These are phyloP conservation scores for Ascobolus immersus DNA, from an alignment of 495 filamentous ascomycete species.

Conservation along the genomic window DNA sequence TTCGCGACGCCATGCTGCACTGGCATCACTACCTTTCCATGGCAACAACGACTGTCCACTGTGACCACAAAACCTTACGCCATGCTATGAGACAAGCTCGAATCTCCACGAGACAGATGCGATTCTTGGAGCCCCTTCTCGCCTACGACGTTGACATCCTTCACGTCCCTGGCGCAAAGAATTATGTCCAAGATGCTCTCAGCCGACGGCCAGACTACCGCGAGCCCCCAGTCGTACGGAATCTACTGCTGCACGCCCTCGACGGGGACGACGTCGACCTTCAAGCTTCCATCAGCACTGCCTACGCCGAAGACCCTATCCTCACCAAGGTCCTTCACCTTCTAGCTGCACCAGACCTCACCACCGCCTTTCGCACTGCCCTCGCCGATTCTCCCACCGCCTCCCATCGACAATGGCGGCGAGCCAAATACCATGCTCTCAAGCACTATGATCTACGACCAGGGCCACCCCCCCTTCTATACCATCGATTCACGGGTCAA, in stretches of 20 bases:
- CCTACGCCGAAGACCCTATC: no score
- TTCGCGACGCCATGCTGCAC: background rate
- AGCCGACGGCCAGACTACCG: conserved; percentile 1
- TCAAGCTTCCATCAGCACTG: no score
- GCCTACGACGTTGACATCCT: background rate
- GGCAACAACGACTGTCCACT: background rate
- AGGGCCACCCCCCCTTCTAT: no score
- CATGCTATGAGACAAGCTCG: background rate
- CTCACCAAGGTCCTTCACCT: no score
- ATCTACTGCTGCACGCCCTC: background rate
- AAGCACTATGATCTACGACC: no score
- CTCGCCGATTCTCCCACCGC: no score
- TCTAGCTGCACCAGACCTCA: no score
- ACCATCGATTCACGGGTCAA: no score
- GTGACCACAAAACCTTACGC: background rate
- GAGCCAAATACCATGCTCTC: no score
- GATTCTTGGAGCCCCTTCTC: background rate
- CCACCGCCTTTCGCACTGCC: no score
- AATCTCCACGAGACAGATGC: background rate
- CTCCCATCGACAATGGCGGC: background rate
- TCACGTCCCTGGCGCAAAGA: background rate
- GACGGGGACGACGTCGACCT: no score
- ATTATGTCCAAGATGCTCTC: background rate
- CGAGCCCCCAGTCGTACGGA: background rate
- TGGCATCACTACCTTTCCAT: background rate